A percentile compares a stretch with the other conserved stretches of the same genome.
phyloP scores from a whole-genome alignment of 768 basidiomycete genomes.

The Kondoa subrosea region DNA sequence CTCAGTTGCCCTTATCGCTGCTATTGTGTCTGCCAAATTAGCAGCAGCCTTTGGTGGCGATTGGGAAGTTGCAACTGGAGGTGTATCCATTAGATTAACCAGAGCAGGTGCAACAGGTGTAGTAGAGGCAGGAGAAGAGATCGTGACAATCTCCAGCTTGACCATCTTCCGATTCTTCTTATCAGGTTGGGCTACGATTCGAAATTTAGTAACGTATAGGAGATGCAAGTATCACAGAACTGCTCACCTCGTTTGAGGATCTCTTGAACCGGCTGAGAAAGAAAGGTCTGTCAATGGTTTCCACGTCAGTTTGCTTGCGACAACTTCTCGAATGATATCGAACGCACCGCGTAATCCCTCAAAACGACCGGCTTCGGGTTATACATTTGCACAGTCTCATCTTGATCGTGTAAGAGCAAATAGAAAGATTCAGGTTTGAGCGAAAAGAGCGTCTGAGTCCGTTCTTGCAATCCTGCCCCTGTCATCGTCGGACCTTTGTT shows the following conservation, averaged over 20 bases:
- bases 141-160: too few species aligned
- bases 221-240: neutral
- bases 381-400: neutral
- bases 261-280: neutral
- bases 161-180: neutral
- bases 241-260: neutral
- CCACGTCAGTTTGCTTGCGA: neutral
- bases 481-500: too few species aligned
- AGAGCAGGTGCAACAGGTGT: too few species aligned
- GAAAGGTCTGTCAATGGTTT: neutral
- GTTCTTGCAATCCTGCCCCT: neutral
- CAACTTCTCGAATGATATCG: neutral
- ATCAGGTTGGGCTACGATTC: neutral
- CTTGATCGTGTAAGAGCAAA: neutral
- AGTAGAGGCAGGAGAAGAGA: too few species aligned
- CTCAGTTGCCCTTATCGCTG: too few species aligned
- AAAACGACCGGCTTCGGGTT: neutral
- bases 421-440: neutral
- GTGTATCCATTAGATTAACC: too few species aligned
- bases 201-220: neutral
- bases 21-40: too few species aligned
- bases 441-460: neutral
- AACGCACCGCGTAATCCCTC: neutral
- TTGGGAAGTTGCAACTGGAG: too few species aligned
- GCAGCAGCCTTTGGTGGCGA: too few species aligned